phyloP scores from a whole-genome alignment of 768 basidiomycete species.

The Boletus rubescentipes region DNA sequence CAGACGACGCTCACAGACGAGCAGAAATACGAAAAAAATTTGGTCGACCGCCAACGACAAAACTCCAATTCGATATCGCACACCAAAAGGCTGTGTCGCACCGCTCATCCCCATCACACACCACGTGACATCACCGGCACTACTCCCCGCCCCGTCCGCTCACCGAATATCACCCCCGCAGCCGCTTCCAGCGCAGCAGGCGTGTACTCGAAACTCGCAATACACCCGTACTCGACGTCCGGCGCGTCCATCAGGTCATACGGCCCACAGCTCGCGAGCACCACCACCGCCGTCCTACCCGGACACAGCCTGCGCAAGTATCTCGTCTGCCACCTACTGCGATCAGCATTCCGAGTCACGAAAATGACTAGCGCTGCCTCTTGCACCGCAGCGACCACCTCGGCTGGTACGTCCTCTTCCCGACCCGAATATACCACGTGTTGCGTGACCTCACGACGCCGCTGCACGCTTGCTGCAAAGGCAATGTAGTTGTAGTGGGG shows the following conservation, averaged over 20 bases:
- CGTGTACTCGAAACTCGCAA: slow-evolving; percentile 64
- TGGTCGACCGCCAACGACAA: background rate
- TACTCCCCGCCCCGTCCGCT: background rate
- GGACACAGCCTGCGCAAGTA: slow-evolving; percentile 34
- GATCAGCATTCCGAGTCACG: slow-evolving; percentile 56
- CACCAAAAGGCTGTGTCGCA: slow-evolving; percentile 22
- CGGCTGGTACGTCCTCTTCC: slow-evolving; percentile 1
- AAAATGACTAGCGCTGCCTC: slow-evolving; percentile 38
- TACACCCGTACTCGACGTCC: slow-evolving; percentile 33
- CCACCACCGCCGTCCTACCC: slow-evolving; percentile 37
- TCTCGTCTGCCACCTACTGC: slow-evolving; percentile 50
- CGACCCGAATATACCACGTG: slow-evolving; percentile 47
- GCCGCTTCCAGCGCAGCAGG: slow-evolving; percentile 47
- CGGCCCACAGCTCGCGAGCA: slow-evolving; percentile 64
- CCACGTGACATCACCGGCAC: slow-evolving; percentile 26
- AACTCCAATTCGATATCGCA: slow-evolving; percentile 10
- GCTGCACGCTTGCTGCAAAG: slow-evolving; percentile 41
- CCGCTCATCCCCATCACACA: background rate
- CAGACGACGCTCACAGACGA: background rate
- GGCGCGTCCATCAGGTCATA: slow-evolving; percentile 49
- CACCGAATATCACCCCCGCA: slow-evolving; percentile 44
- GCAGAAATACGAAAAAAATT: background rate
- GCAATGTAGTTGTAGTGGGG: slow-evolving; percentile 55
- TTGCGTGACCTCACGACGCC: slow-evolving; percentile 30
- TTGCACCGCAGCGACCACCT: slow-evolving; percentile 5